Evolutionary conservation across 495 filamentous ascomycete genomes (phyloP), one percentile per base, ranked within the genome.

Genomic region (Penicillium dipodomyicola): DNA sequence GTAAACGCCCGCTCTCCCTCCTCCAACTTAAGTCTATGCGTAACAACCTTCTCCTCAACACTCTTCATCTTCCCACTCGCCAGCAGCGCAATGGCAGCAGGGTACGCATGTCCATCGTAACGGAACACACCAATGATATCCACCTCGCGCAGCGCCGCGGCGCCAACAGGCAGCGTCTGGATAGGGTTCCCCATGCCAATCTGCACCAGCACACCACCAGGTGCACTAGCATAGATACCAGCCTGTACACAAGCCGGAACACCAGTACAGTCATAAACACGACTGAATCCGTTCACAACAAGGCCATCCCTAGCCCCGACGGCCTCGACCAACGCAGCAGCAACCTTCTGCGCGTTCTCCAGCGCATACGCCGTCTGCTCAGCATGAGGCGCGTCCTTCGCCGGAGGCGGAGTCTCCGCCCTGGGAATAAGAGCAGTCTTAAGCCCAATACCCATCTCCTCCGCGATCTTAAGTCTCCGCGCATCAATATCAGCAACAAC

Each of bases 181-280:
- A 95, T 82, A 0, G 92, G 92, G 5, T 85, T 90, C n/a, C 92
- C 92, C 91, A 96, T 96, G 4, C 92, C 92, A 20, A 97, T 87
- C 73, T 96, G 86, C 61, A 96, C 84, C 37, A 96, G 78, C 58
- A 87, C 85, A 10, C 91, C 90, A 11, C 92, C 92, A 0, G 92
- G 79, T 8, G 82, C 78, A 12, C 90, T 86, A 8, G 88, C 89
- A 61, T 93, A 96, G 42, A 97, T 90, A 3, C 87, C 84, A 1
- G 91, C 88, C 69, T 96, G 91, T 61, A 94, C 84, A 67, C 91
- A 95, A 3, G 85, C 77, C 35, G 92, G 90, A 50, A 93, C 91
- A 43, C 92, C 92, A 0, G 92, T 96, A 69, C 92, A 96, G 65
- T 97, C 92, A 64, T 96, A 95, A 7, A 91, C 85, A 8, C 87